Evolutionary conservation across 495 filamentous ascomycete genomes (phyloP), one percentile per base, ranked within the genome.

Genomic region (Aspergillus panamensis): DNA sequence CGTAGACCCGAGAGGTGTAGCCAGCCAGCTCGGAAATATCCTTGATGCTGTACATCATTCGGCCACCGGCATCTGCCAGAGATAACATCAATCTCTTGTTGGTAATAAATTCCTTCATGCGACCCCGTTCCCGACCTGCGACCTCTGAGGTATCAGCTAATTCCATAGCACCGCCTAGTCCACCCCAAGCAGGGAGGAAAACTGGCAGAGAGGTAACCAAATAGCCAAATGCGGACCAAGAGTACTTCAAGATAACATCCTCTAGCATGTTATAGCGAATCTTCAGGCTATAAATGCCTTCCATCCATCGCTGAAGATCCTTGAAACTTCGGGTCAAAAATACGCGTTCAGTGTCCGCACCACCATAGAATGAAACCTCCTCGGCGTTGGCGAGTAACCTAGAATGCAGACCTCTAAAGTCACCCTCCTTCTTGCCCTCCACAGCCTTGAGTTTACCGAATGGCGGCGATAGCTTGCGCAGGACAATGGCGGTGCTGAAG

Each of bases 21-120:
- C 94, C 94, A 1, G 94, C 95, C 51, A 98, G 80, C 67, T 98
- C 94, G 50, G 93, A 96, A 63, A 98, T 80, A 52, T 82, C 95
- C 75, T 99, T 99, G 75, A 99, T 92, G 61, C 87, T 91, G 76
- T 97, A 97, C 95, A 99, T 99, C 87, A 99, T 94, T 35, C 95
- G 82, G 19, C 92, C 92, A 53, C 95, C 95, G 8, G 95, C 95
- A 70, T 99, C 95, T 5, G 95, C 95, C 14, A 97, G 82, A 17
- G 94, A 97, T 29, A 99, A 83, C 95, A 99, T 97, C 53, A 99
- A 83, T 2, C 95, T 88, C 71, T 97, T 97, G 73, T 99, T 99
- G 14, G 94, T 97, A 73, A 99, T 96, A 73, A 99, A 99, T n/a
- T 93, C 87, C 75, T 93, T 92, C 93, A 97, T 97, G 31, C 95